A percentile compares a stretch with the other conserved stretches of the same genome.
Conservation (phyloP, 2,329 filamentous ascomycete genomes). For the Phaeosphaeria sp. region DNA sequence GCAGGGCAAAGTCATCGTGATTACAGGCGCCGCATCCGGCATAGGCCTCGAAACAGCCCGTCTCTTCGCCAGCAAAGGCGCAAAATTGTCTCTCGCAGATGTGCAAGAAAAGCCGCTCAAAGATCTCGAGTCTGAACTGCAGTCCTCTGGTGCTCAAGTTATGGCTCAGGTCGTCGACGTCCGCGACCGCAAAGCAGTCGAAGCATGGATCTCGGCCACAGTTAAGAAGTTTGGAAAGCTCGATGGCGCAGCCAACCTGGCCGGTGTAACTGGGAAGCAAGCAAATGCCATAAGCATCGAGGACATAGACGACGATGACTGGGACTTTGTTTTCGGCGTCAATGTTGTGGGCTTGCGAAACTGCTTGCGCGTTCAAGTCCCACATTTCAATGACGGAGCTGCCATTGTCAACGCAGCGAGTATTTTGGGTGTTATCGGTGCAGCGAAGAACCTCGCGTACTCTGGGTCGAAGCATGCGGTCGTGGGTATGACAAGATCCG, state of each 20-base stretch:
- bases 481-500: constrained; percentile 48
- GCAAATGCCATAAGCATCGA: constrained; percentile 25
- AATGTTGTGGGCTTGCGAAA: constrained; percentile 51
- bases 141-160: constrained; percentile 28
- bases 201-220: constrained; percentile 57
- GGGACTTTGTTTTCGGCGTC: constrained; percentile 48
- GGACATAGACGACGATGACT: constrained; percentile 48
- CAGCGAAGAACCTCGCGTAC: constrained; percentile 44
- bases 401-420: constrained; percentile 57
- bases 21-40: constrained; percentile 42
- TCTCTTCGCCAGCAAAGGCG: constrained; percentile 35
- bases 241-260: constrained; percentile 53
- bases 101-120: constrained; percentile 34
- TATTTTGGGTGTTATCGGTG: constrained; percentile 59
- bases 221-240: constrained; percentile 59
- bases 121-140: constrained; percentile 27
- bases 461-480: constrained; percentile 51
- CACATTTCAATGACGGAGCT: constrained; percentile 49
- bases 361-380: constrained; percentile 48
- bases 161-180: constrained; percentile 57
- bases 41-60: constrained; percentile 39
- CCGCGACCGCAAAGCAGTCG: constrained; percentile 56
- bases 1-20: constrained; percentile 38
- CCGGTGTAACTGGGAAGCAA: constrained; percentile 48
- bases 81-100: constrained; percentile 41